Evolutionary conservation across 2,329 filamentous ascomycete genomes (phyloP), one percentile per base, ranked within the genome.

Genomic region (Ustulina deusta): DNA sequence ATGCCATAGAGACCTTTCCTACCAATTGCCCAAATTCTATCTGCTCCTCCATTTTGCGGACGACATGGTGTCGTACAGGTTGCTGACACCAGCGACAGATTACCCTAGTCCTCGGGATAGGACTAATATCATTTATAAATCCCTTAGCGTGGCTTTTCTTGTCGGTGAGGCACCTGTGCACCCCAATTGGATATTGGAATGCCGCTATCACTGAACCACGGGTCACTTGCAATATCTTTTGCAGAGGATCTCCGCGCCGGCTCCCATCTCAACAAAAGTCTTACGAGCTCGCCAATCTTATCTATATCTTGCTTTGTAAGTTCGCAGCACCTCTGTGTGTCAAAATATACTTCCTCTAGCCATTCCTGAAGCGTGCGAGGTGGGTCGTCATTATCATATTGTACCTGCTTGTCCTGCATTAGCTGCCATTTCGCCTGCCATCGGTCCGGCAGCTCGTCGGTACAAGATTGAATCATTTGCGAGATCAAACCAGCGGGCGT

Each of bases 291-390:
- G 13, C 57, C 20, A 1, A 62, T 48, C 44, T 29, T 58, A 6
- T 11, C 34, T 29, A 68, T n/a, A 48, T 68, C 61, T 13, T 65
- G 34, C 22, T 15, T 58, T 11, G 51, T 65, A 34, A 65, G 46
- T 29, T 62, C 42, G 7, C 36, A 6, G 9, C 42, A 20, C 13
- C 48, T 65, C 17, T 61, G 5, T 5, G 25, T 38, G 17, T 65
- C 52, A n/a, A 65, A 61, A 13, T 65, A 65, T 7, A 65, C 34
- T 22, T 68, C 51, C 22, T 65, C 65, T 22, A 68, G 34, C 60
- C 52, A 63, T 36, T 55, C 49, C 13, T 38, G 61, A 13, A 68
- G 66, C 32, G 62, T 58, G 9, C 11, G 17, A 44, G 55, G 61
- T 6, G 38, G 27, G 20, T 57, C 48, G 17, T 38, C 36, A 10